Conservation (phyloP, 176 grass and related monocot genomes). For the Carex cristatella region DNA sequence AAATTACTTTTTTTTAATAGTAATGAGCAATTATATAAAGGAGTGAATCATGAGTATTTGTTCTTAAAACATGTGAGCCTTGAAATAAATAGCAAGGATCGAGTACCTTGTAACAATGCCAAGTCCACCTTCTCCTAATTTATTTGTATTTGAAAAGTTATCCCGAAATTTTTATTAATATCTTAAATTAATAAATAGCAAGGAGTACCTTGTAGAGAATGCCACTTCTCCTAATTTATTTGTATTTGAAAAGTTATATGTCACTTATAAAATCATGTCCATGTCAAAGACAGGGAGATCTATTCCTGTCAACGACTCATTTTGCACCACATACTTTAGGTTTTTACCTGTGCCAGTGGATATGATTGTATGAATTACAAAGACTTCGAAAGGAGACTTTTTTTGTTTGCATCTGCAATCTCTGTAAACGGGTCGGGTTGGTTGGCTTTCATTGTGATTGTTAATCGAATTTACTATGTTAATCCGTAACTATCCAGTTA, state of each 20-base stretch:
- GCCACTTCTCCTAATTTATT: conserved; percentile 46
- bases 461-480: no score
- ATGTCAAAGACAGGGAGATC: conserved; percentile 21
- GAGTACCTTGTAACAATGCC: conserved; percentile 56
- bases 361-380: background rate
- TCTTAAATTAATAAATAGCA: background rate
- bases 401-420: no score
- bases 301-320: background rate
- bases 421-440: no score
- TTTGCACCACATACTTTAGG: background rate
- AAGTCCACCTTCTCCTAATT: conserved; percentile 47
- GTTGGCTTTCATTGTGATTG: no score
- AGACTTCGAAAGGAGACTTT: no score
- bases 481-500: no score
- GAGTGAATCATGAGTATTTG: background rate
- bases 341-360: background rate
- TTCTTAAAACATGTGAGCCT: background rate
- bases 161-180: background rate
- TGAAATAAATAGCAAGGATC: background rate
- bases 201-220: conserved; percentile 49
- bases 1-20: background rate
- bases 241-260: conserved; percentile 32
- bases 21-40: background rate
- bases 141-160: conserved; percentile 32
- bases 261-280: conserved; percentile 21